Conservation (phyloP, 148 eudicot genomes). For the Rhododendron mucronatum region DNA sequence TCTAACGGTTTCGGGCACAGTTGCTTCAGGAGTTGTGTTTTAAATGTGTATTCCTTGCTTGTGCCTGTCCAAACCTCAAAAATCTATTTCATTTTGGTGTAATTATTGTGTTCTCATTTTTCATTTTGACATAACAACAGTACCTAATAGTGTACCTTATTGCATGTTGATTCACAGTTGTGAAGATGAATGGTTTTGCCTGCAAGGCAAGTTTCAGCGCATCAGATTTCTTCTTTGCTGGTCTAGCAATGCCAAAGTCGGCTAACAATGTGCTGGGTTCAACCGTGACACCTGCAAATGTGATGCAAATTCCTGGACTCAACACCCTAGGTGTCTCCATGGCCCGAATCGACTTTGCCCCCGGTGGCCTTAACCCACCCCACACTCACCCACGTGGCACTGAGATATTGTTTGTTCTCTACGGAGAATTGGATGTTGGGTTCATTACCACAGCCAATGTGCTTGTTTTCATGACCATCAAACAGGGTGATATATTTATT, state of each 20-base stretch:
- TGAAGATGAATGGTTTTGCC: conserved; percentile 32
- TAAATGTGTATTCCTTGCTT: too few relatives aligned
- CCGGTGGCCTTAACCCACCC: conserved; percentile 41
- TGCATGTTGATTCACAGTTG: neutral
- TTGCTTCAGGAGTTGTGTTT: too few relatives aligned
- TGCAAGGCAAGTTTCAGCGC: conserved; percentile 21
- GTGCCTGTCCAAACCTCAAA: too few relatives aligned
- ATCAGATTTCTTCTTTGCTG: conserved; percentile 28
- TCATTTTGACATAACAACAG: neutral
- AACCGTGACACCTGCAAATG: conserved; percentile 31
- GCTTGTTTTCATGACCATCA: conserved; percentile 25
- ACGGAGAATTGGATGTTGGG: conserved; percentile 34
- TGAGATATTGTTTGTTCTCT: conserved; percentile 34
- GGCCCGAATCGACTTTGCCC: conserved; percentile 41
- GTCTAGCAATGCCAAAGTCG: conserved; percentile 18
- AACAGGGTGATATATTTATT: conserved; percentile 30
- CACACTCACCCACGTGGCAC: conserved; percentile 55
- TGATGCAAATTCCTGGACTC: conserved; percentile 35
- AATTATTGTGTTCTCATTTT: too few relatives aligned
- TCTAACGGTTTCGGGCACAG: too few relatives aligned
- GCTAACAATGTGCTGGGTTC: conserved; percentile 28
- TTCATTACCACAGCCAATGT: conserved; percentile 41
- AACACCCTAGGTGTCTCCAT: conserved; percentile 45
- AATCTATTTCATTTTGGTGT: too few relatives aligned
- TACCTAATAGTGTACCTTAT: neutral